Conservation (phyloP, 306 rosid genomes). For the Dalbergia cultrata region DNA sequence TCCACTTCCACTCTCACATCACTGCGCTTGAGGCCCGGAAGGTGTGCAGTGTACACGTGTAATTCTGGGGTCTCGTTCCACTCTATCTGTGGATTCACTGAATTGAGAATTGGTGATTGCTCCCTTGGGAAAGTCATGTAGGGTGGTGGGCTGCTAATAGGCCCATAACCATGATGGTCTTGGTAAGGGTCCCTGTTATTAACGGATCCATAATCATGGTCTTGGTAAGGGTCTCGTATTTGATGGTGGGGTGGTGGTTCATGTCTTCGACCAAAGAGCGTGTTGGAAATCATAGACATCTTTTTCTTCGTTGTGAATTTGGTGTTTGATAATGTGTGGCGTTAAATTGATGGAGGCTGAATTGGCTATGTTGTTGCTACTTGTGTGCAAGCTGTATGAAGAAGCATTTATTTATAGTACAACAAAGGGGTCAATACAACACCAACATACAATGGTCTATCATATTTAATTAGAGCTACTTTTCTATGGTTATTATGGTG, state of each 20-base stretch:
- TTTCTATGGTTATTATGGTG: slow-evolving; percentile 7
- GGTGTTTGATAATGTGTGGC: background rate
- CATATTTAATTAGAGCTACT: background rate
- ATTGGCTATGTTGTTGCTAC: background rate
- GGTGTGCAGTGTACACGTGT: slow-evolving; percentile 47
- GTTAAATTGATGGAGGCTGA: background rate
- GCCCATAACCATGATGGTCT: background rate
- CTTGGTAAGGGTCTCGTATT: slow-evolving; percentile 34
- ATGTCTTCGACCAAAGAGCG: slow-evolving; percentile 25
- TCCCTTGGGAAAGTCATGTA: slow-evolving; percentile 31
- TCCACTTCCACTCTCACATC: slow-evolving; percentile 68
- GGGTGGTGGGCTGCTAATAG: background rate
- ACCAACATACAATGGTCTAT: background rate
- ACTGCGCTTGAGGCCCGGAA: slow-evolving; percentile 55
- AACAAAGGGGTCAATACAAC: no score
- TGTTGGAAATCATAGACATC: background rate
- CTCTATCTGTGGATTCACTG: slow-evolving; percentile 28
- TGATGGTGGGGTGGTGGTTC: slow-evolving; percentile 23
- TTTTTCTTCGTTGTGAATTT: background rate
- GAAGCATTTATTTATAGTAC: slow-evolving; percentile 33
- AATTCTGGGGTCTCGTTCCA: slow-evolving; percentile 58
- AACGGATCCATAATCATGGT: background rate
- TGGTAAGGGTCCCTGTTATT: slow-evolving; percentile 23
- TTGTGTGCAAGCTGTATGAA: slow-evolving; percentile 12
- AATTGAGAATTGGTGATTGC: slow-evolving; percentile 34